Evolutionary conservation across 2,329 filamentous ascomycete genomes (phyloP), one percentile per base, ranked within the genome.

Genomic region (Beauveria asiatica): DNA sequence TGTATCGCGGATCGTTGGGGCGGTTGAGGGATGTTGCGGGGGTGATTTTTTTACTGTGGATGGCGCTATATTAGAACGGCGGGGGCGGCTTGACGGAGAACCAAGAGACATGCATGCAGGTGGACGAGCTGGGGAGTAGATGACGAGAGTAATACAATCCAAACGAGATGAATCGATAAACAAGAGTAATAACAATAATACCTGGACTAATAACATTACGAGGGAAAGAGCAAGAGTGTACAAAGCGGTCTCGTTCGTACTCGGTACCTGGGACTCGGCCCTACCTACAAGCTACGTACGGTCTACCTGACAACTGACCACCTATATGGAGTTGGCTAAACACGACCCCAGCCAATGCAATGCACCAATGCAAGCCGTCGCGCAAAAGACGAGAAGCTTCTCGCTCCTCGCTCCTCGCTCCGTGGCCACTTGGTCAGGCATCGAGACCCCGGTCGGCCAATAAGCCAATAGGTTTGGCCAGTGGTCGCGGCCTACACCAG

Each of bases 401-500:
- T 37, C 33, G 33, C 33, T 37, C 33, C 33, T 37, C 33, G 33
- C 33, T 37, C 33, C 33, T 37, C 33, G 33, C 33, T 37, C 33
- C 33, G 33, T 37, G 33, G 33, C 33, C 16, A 42, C 49, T 52
- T 33, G 30, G 42, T 21, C 21, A 44, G 55, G 30, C 45, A 49
- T 49, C 30, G 17, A 9, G 19, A 27, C 42, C 55, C 55, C 2
- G 33, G 55, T 23, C 55, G 37, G 55, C 55, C 55, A 57, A 57
- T 57, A 57, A 37, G 55, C 55, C 55, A 57, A 57, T 57, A 49
- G 55, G 19, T 49, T 57, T 49, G 33, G 17, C 45, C 55, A 45
- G 27, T 48, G 54, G 54, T 57, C 48, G 54, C 42, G 45, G 41
- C 53, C 53, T 56, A 25, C 33, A 37, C 21, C 51, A 45, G 25